phyloP scores from a whole-genome alignment of 164 flowering plant species.

The Tetrastigma voinierianum region DNA sequence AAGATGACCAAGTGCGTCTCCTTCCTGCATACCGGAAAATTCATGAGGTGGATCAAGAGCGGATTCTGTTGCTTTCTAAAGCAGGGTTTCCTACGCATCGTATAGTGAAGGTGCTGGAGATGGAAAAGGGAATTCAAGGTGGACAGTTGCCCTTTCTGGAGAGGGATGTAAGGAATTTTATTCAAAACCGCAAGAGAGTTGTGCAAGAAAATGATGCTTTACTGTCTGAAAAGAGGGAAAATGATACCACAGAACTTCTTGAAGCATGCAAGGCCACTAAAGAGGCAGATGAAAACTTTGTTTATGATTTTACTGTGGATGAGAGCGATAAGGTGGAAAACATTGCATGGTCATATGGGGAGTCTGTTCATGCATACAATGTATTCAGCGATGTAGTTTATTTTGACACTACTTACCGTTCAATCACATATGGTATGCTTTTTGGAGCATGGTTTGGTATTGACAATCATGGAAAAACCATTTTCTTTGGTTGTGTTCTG shows the following conservation, averaged over 20 bases:
- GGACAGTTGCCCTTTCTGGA: slow-evolving; percentile 65
- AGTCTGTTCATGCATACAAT: slow-evolving; percentile 38
- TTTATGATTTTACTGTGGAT: slow-evolving; percentile 51
- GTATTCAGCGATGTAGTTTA: slow-evolving; percentile 58
- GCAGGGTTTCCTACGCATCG: slow-evolving; percentile 70
- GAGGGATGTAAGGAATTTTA: slow-evolving; percentile 67
- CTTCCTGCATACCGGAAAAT: slow-evolving; percentile 76
- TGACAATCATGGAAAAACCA: slow-evolving; percentile 52
- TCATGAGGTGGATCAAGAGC: slow-evolving; percentile 64
- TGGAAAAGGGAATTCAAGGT: slow-evolving; percentile 62
- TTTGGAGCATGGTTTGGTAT: slow-evolving; percentile 70
- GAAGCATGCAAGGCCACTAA: slow-evolving; percentile 53
- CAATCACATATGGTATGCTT: slow-evolving; percentile 60
- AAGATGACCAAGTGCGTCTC: slow-evolving; percentile 69
- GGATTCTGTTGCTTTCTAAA: slow-evolving; percentile 61
- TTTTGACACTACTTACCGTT: slow-evolving; percentile 51
- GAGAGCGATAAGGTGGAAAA: slow-evolving; percentile 56
- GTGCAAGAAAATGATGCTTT: slow-evolving; percentile 59
- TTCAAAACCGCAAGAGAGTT: slow-evolving; percentile 51
- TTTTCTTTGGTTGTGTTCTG: slow-evolving; percentile 57
- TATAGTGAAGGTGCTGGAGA: slow-evolving; percentile 60
- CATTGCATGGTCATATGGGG: slow-evolving; percentile 64
- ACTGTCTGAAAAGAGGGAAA: slow-evolving; percentile 51
- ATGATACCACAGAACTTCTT: slow-evolving; percentile 55
- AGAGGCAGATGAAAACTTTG: slow-evolving; percentile 48